Base-by-base conservation (phyloP, 805 yeast species). In the Barnettozyma pratensis region DNA sequence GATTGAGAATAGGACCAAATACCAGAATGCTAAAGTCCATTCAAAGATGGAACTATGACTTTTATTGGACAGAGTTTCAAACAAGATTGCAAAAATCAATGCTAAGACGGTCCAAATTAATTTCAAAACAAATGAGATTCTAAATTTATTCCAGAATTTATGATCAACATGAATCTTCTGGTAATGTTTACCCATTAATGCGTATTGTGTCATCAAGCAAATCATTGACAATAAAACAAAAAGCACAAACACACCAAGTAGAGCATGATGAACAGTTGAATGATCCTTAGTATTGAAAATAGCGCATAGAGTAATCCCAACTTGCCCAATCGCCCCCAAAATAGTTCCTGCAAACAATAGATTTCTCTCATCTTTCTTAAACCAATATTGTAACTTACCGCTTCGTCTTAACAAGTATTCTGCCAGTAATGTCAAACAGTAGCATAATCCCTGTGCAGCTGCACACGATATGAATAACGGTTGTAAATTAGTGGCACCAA, bases 21-120 rank as follows among this genome's bases (percentile, higher is more conserved):
- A 91, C 81, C 87, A 83, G 66, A 83, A 91, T n/a, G 92, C 82
- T 39, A 91, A 66, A 4, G 82, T 62, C 98, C 98, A 92, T 67
- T 92, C 98, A 61, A 85, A 80, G 37, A 67, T 59, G 7, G 67
- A 58, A 29, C 72, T 71, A 1, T 48, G 45, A 27, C 55, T 56
- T 27, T 65, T 50, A 10, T 64, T 62, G 62, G 62, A 59, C 44
- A 68, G 60, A 4, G 65, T 73, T n/a, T 80, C 89, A 54, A 88
- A 92, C 32, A 79, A 73, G 28, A 85, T 65, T 3, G 92, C 96
- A 60, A 87, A 75, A 0, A 71, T 79, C 14, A 83, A 69, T 1
- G 96, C 94, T 19, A 74, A 60, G 3, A 75, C 50, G 27, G 86
- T 67, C 96, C 96, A 92, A 7, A 74, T 39, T 4, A 72, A 49